A percentile compares a stretch with the other conserved stretches of the same genome.
Evolutionary conservation across 2,329 filamentous ascomycete genomes (phyloP).

Genomic region (Colletotrichum camelliae): DNA sequence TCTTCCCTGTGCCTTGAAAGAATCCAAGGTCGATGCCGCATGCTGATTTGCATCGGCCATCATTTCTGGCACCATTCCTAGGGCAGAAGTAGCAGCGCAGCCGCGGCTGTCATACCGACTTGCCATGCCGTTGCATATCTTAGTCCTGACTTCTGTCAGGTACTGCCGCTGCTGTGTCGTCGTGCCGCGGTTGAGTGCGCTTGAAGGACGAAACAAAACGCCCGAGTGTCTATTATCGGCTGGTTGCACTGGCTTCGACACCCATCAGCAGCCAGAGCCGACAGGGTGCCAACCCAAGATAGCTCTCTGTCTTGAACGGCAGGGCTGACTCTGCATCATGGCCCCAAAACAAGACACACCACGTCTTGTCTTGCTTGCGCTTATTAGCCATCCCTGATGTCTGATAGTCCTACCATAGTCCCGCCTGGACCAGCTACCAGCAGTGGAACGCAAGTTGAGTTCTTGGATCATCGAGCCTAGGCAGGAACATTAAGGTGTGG

Average conservation of each 20-base stretch:
- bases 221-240: conserved; percentile 20
- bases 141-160: not conserved
- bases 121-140: not conserved
- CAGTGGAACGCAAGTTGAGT: not conserved
- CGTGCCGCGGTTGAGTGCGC: not conserved
- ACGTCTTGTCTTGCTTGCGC: conserved; percentile 2
- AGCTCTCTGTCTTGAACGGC: conserved; percentile 15
- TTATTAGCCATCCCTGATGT: not conserved
- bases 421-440: not conserved
- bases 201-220: conserved; percentile 9
- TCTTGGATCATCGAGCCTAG: not conserved
- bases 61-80: not conserved
- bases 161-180: conserved; percentile 7
- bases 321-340: conserved; percentile 15
- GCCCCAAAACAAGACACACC: conserved; percentile 3
- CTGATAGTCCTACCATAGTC: not conserved
- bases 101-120: conserved; percentile 1
- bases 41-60: conserved; percentile 3
- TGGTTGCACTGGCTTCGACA: conserved; percentile 13
- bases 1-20: not conserved
- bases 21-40: not conserved
- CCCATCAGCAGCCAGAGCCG: not conserved
- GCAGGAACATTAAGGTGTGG: conserved; percentile 1
- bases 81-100: not conserved
- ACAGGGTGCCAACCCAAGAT: conserved; percentile 11